Evolutionary conservation across 2,329 filamentous ascomycete genomes (phyloP).

Genomic region (Pseudomassariella vexata): DNA sequence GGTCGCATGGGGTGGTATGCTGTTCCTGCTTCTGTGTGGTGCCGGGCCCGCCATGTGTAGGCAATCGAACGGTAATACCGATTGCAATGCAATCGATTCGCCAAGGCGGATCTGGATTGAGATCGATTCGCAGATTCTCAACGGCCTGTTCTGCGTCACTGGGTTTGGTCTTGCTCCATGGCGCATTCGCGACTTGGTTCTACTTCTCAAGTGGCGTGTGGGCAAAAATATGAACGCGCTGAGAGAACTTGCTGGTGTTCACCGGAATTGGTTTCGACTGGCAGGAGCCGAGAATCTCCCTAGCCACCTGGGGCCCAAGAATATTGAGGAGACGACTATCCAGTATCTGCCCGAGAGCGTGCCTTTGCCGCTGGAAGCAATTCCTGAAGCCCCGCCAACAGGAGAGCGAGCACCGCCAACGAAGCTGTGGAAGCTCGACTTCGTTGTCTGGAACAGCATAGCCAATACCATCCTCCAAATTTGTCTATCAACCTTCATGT

Average conservation of each 20-base stretch:
- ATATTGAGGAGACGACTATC: constrained; percentile 34
- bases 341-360: constrained; percentile 39
- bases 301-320: constrained; percentile 44
- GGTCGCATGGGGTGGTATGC: constrained; percentile 86
- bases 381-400: constrained; percentile 64
- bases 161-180: constrained; percentile 80
- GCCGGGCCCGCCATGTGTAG: constrained; percentile 70
- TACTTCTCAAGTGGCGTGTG: constrained; percentile 60
- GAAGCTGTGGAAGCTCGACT: constrained; percentile 68
- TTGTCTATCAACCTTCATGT: constrained; percentile 75
- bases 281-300: constrained; percentile 58
- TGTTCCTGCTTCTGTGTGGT: constrained; percentile 78
- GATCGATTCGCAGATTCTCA: constrained; percentile 76
- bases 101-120: constrained; percentile 70
- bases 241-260: constrained; percentile 65
- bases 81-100: constrained; percentile 68
- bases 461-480: constrained; percentile 75
- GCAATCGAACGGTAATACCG: constrained; percentile 39
- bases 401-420: constrained; percentile 64
- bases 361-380: constrained; percentile 58
- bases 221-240: constrained; percentile 48
- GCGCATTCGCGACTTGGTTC: constrained; percentile 77
- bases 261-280: constrained; percentile 71
- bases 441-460: constrained; percentile 73
- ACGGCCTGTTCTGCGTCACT: constrained; percentile 80